These are phyloP conservation scores for Pythium scleroteichum DNA, from an alignment of 352 stramenopile species.

Conservation along the genomic window DNA sequence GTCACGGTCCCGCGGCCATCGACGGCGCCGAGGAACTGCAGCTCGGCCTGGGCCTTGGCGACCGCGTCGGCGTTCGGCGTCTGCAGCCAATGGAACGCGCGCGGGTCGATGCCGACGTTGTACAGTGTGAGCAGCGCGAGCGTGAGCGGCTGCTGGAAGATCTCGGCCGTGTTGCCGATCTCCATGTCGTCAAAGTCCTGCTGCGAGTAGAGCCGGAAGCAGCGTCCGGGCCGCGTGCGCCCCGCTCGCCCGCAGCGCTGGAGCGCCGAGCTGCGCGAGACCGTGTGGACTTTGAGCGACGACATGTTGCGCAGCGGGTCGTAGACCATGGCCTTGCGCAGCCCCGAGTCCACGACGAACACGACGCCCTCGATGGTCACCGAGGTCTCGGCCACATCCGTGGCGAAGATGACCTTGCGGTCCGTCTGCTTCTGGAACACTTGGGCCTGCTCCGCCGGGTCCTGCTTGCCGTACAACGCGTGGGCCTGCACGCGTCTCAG, in stretches of 20 bases:
- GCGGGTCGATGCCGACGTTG: slow-evolving; percentile 21
- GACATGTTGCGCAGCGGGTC: slow-evolving; percentile 60
- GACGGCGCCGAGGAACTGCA: slow-evolving; percentile 21
- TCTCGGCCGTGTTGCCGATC: slow-evolving; percentile 25
- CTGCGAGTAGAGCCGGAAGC: slow-evolving; percentile 67
- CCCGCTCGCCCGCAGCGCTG: slow-evolving; percentile 47
- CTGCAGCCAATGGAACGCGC: slow-evolving; percentile 28
- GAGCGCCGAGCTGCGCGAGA: slow-evolving; percentile 45
- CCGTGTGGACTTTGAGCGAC: slow-evolving; percentile 42
- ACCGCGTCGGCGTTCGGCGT: slow-evolving; percentile 23
- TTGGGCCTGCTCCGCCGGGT: slow-evolving; percentile 23
- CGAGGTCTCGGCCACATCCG: slow-evolving; percentile 85
- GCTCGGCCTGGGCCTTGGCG: slow-evolving; percentile 19
- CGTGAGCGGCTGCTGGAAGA: slow-evolving; percentile 29
- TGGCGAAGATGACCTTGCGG: slow-evolving; percentile 74
- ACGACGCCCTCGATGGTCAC: slow-evolving; percentile 92
- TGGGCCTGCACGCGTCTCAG: slow-evolving; percentile 7
- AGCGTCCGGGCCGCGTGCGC: slow-evolving; percentile 91
- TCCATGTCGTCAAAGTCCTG: slow-evolving; percentile 36
- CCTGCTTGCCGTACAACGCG: slow-evolving; percentile 28
- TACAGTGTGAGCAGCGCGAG: slow-evolving; percentile 29
- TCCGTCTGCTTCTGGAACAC: slow-evolving; percentile 28
- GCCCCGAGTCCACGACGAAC: slow-evolving; percentile 34
- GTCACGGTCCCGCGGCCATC: slow-evolving; percentile 14
- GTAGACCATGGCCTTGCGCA: slow-evolving; percentile 44